Base-by-base conservation (phyloP, 2,329 filamentous ascomycete genomes). In the Paracamarosporium sp. region DNA sequence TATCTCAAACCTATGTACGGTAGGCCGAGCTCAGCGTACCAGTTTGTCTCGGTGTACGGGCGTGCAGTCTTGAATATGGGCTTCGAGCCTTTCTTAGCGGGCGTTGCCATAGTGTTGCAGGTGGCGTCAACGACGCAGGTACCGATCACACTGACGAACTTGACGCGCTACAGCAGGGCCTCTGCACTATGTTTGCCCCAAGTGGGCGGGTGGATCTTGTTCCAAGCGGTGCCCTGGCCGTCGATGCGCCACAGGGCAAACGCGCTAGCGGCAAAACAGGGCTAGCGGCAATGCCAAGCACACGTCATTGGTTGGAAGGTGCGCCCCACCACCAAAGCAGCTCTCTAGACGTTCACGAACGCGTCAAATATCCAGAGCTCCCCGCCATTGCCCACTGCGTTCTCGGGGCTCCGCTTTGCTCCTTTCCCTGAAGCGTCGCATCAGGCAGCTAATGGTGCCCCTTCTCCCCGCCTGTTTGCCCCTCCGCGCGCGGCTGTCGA, bases 1-100 rank as follows among this genome's bases (percentile, higher is more conserved):
- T 35, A 13, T 8, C 8, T 27, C n/a, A 24, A 17, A 22, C 36
- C 5, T 11, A 27, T 40, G 17, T 4, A 30, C 25, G 27, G 12
- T 46, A 25, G 31, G 40, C 6, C n/a, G 8, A 53, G 44, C 27
- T 15, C 40, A 13, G 57, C 78, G 40, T 74, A 90, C 89, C 88
- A 90, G 72, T 82, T 74, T 11, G 83, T 79, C 5, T 80, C 75
- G 1, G 88, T 86, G 70, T 86, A 91, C 0, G 88, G 88, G 2
- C 86, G 86, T 46, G 90, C 87, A 24, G 90, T 82, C 65, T 88
- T 87, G 69, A 88, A 87, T 17, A 88, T 78, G 8, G 85, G 80
- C 69, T 84, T 88, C 59, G 70, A 59, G 12, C 46, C 53, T 51
- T 70, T 69, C 57, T 68, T 71, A 9, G 60, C 25, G 9, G 57